Evolutionary conservation across 495 filamentous ascomycete species (phyloP).

Genomic region (Penicillium coffeae): DNA sequence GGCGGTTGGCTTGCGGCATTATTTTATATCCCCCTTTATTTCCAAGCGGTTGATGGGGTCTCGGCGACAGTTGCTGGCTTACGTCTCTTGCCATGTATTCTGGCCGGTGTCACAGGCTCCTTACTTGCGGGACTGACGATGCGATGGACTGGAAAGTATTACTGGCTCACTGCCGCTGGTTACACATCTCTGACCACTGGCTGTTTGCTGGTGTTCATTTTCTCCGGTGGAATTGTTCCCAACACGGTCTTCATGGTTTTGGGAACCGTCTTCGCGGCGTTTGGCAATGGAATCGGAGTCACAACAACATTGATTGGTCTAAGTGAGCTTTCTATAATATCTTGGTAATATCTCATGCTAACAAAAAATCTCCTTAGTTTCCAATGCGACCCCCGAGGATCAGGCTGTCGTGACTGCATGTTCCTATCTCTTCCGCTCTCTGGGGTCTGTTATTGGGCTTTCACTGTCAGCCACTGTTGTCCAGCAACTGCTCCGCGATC

Average conservation of each 20-base stretch:
- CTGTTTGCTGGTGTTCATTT: slow-evolving; percentile 53
- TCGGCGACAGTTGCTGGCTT: slow-evolving; percentile 63
- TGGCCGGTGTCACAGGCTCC: slow-evolving; percentile 61
- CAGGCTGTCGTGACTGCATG: slow-evolving; percentile 80
- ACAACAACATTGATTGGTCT: slow-evolving; percentile 65
- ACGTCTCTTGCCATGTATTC: slow-evolving; percentile 63
- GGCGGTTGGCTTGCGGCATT: slow-evolving; percentile 59
- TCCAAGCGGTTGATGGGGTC: slow-evolving; percentile 68
- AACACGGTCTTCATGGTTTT: slow-evolving; percentile 48
- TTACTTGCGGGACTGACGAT: slow-evolving; percentile 68
- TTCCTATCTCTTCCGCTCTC: slow-evolving; percentile 79
- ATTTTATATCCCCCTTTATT: slow-evolving; percentile 79
- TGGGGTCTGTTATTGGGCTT: slow-evolving; percentile 74
- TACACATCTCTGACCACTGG: slow-evolving; percentile 53
- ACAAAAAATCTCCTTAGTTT: slow-evolving; percentile 45
- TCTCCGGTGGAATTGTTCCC: slow-evolving; percentile 49
- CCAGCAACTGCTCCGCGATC: slow-evolving; percentile 62
- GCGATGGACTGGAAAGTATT: slow-evolving; percentile 73
- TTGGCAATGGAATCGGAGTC: slow-evolving; percentile 64
- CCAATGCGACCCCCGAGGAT: slow-evolving; percentile 63
- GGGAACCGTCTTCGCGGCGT: slow-evolving; percentile 52
- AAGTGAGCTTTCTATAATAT: slow-evolving; percentile 36
- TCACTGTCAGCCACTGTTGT: slow-evolving; percentile 67
- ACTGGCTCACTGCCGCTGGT: slow-evolving; percentile 63
- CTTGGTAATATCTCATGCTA: not conserved